Base-by-base conservation (phyloP, 2,329 filamentous ascomycete species). In the Alternaria metachromatica region DNA sequence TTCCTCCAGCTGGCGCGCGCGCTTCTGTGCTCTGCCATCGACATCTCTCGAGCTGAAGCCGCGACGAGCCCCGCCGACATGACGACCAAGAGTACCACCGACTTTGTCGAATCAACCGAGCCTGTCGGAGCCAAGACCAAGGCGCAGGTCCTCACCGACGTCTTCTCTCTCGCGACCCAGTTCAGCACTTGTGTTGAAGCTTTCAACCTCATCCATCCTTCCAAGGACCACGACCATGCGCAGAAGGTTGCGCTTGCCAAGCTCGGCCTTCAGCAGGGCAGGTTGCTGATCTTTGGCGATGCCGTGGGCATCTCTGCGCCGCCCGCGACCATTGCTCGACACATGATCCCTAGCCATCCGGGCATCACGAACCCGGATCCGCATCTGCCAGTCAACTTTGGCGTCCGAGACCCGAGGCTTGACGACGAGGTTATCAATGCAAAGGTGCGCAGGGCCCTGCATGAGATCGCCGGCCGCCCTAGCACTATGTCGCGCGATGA, bases 171-270 rank as follows among this genome's bases (percentile, higher is more conserved):
- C 12, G 82, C 82, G 23, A 79, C 74, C 26, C 78, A 83, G 30
- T 84, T 84, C 78, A 82, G 81, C 70, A 81, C 79, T 49, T 84
- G 82, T 63, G 82, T 84, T 46, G 83, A 84, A 68, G 81, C 81
- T 23, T 84, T 84, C 73, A 81, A 81, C 41, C 76, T 82, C 25
- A 81, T 85, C 59, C 80, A 83, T 59, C 80, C 82, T 1, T 73
- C 75, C 51, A 81, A 81, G 51, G 77, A 82, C 62, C 80, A 79
- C 68, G 78, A 82, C 44, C 80, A 78, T 62, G 74, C 76, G 13
- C 82, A 85, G 65, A 82, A 82, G 64, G 76, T 83, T 21, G 76
- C 81, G 21, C 76, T 84, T 26, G 76, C 80, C 4, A 78, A 80
- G 56, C 73, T 84, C 6, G 83, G 83, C 57, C 77, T 85, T 23